Percentiles rank a stretch among this genome's conserved stretches.
phyloP scores from a whole-genome alignment of 2,329 filamentous ascomycete genomes.

The Mollisia scopiformis region DNA sequence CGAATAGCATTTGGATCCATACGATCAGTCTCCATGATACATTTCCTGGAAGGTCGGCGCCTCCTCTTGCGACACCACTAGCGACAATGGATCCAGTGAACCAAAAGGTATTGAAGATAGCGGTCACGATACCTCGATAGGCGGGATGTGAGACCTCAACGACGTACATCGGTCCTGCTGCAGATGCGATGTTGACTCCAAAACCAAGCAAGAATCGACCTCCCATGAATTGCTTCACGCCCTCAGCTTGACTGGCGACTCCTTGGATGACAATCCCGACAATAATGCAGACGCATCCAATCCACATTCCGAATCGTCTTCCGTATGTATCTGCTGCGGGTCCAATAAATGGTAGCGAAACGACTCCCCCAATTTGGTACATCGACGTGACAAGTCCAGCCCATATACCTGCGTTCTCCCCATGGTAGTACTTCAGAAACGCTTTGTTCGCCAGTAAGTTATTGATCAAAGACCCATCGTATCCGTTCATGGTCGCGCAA shows the following conservation, averaged over 20 bases:
- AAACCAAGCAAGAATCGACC: conserved; percentile 67
- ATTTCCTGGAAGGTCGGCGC: conserved; percentile 42
- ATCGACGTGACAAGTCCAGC: conserved; percentile 54
- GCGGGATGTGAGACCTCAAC: conserved; percentile 51
- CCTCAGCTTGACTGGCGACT: conserved; percentile 37
- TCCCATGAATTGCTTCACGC: conserved; percentile 49
- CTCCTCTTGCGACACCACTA: conserved; percentile 56
- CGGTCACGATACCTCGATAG: conserved; percentile 46
- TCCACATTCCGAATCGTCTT: conserved; percentile 50
- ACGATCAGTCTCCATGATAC: conserved; percentile 56
- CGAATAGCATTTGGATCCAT: conserved; percentile 49
- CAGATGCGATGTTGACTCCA: conserved; percentile 49
- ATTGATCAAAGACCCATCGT: conserved; percentile 54
- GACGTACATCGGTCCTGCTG: conserved; percentile 51
- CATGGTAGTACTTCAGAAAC: conserved; percentile 45
- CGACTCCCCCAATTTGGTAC: conserved; percentile 54
- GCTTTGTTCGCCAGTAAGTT: conserved; percentile 47
- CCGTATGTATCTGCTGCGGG: conserved; percentile 51
- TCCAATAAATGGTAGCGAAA: conserved; percentile 50
- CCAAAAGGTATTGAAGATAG: conserved; percentile 36
- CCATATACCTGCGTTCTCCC: conserved; percentile 48
- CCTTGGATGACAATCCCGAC: conserved; percentile 50
- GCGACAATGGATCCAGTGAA: conserved; percentile 57
- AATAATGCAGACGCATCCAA: conserved; percentile 47
- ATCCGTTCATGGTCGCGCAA: conserved; percentile 56